These are phyloP conservation scores for Strombidium stylifer DNA, from an alignment of 73 alveolate genomes.

Conservation along the genomic window DNA sequence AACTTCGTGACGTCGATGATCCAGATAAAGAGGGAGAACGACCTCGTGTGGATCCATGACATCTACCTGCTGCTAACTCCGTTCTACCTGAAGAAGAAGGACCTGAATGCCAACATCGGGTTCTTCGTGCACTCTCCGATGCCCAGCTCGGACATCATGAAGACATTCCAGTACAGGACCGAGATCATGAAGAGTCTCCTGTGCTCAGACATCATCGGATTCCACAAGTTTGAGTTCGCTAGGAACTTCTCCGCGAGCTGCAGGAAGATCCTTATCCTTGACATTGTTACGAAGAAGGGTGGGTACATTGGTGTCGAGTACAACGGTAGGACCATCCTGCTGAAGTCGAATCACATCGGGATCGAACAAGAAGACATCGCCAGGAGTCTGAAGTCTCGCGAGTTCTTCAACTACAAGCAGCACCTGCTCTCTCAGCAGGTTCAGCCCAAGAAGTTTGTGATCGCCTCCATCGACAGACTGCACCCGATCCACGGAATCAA, in stretches of 20 bases:
- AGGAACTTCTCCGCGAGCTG: constrained; percentile 71
- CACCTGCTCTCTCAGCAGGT: too few species aligned
- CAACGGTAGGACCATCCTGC: constrained; percentile 75
- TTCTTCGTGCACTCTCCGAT: constrained; percentile 63
- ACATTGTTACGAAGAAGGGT: constrained; percentile 70
- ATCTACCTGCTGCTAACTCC: constrained; percentile 57
- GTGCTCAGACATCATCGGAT: constrained; percentile 82
- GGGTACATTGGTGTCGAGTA: constrained; percentile 73
- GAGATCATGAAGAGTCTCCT: constrained; percentile 49
- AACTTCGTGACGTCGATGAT: constrained; percentile 17
- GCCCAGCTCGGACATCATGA: constrained; percentile 58
- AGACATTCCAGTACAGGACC: constrained; percentile 63
- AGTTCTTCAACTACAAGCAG: too few species aligned
- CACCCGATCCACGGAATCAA: constrained; percentile 62
- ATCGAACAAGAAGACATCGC: constrained; percentile 62
- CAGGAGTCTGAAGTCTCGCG: too few species aligned
- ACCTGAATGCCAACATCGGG: constrained; percentile 48
- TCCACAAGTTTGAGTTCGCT: constrained; percentile 82
- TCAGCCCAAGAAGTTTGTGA: too few species aligned
- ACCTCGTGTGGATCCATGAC: constrained; percentile 65
- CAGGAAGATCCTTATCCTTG: constrained; percentile 62
- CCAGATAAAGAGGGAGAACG: constrained; percentile 37
- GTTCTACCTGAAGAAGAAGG: constrained; percentile 39
- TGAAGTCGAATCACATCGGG: constrained; percentile 68
- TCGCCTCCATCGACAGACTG: constrained; percentile 44